Base-by-base conservation (phyloP, 2,329 filamentous ascomycete species). In the Fusarium sambucinum region DNA sequence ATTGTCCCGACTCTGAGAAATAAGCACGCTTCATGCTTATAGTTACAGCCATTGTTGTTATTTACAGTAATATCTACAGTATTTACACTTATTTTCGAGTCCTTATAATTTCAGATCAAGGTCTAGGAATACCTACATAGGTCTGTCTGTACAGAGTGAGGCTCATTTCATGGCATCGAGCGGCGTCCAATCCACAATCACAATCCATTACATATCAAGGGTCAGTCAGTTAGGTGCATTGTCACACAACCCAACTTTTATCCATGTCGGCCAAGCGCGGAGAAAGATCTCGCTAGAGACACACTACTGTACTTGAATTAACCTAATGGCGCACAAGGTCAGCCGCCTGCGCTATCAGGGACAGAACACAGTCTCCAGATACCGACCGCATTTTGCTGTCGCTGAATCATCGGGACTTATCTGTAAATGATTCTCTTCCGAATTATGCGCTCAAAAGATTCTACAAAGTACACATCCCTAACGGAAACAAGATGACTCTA, bases 231-330 rank as follows among this genome's bases (percentile, higher is more conserved):
- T 52, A 40, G 35, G 35, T 38, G 35, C 35, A 38, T 38, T 38
- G 23, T 41, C 46, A 44, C 57, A 47, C 45, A 48, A 35, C 45
- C 30, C 47, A 62, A 40, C 47, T 30, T 55, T 52, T 25, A 44
- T 59, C 17, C 35, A 62, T 53, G 44, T 63, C 51, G 59, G 59
- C 35, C 60, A 65, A 64, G 60, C 41, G 44, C 33, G 48, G 42
- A 51, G 41, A 64, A 59, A 60, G 47, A 50, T 59, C 54, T 65
- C 62, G 62, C 60, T 50, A 48, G 44, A 54, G 30, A 38, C 25
- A 30, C 35, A 63, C 42, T 61, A 46, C 38, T 40, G 35, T 38
- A 13, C 32, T 40, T 21, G 38, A 60, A 46, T 60, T 54, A 42
- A 33, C 38, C 57, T 48, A 67, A 59, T 67, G 38, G 46, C 50